Evolutionary conservation across 108 stramenopile species (phyloP).

Genomic region (Fragilariopsis cylindrus): DNA sequence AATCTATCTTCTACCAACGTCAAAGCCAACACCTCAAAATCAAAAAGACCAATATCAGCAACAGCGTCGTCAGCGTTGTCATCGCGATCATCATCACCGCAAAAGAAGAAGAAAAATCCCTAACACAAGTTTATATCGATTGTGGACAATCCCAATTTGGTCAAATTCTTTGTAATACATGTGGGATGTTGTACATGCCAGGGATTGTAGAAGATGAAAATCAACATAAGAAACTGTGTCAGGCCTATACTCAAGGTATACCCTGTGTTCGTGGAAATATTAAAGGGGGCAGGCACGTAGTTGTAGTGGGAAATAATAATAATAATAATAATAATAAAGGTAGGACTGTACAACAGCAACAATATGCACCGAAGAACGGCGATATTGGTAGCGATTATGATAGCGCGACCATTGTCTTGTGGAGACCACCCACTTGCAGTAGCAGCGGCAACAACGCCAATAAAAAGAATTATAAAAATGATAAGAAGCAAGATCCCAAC

Average conservation of each 20-base stretch:
- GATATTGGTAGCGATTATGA: not conserved
- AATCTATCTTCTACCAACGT: too few species aligned
- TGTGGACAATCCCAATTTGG: constrained; percentile 77
- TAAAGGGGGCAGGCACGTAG: not conserved
- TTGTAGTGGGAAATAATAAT: not conserved
- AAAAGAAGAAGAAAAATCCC: not conserved
- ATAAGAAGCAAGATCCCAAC: not conserved
- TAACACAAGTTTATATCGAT: constrained; percentile 75
- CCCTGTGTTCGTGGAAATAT: constrained; percentile 24
- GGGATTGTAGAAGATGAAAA: constrained; percentile 63
- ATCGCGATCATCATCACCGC: not conserved
- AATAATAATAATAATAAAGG: too few species aligned
- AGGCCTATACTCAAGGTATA: constrained; percentile 57
- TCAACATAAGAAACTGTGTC: constrained; percentile 57
- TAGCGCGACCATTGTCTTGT: not conserved
- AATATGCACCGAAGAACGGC: not conserved
- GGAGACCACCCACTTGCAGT: not conserved
- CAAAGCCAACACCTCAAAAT: too few species aligned
- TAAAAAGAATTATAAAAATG: not conserved
- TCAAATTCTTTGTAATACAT: constrained; percentile 58
- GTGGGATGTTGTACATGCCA: constrained; percentile 75
- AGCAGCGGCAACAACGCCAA: not conserved
- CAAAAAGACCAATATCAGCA: too few species aligned
- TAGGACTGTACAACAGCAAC: not conserved
- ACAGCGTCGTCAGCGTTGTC: too few species aligned